Evolutionary conservation across 208 protist species (phyloP), one percentile per base, ranked within the genome.

Genomic region (Leishmania tropica): DNA sequence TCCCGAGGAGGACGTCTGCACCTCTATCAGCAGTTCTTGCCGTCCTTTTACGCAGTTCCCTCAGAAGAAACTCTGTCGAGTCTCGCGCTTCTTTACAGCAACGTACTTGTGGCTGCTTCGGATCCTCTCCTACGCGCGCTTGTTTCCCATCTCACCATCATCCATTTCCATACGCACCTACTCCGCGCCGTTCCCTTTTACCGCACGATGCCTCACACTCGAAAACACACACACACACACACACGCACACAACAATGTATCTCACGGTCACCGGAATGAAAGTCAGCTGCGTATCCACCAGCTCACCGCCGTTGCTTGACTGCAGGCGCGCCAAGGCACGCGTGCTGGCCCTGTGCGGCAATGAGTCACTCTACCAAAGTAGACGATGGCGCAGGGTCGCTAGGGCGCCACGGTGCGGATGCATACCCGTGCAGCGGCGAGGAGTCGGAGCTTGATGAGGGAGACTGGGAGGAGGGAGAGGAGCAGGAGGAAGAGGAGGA

Each of bases 371-470:
- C 68, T n/a, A 24, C 45, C 42, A 3, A 73, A 35, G 68, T 53
- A 35, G 42, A 31, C 24, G 42, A 19, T 15, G 68, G 7, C 10
- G 68, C 68, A 31, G 45, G 45, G 24, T 51, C 42, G 42, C 40
- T 47, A n/a, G 77, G 48, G 47, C 24, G 19, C 64, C 40, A 40
- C 31, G 21, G 70, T 47, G 7, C 71, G 47, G 47, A 58, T 51
- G 28, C 40, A 47, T 54, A 60, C 24, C 56, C 35, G 11, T 19
- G 2, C 48, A 42, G 54, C 68, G 62, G 40, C 11, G 85, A 79
- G 58, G 81, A 80, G 37, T 58, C 79, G 0, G 81, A 82, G 54
- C 64, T 73, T 35, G 48, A 82, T 5, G 76, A 84, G n/a, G 80
- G 72, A 31, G 54, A 67, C 56, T 67, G 56, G 75, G 75, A 68